phyloP scores from a whole-genome alignment of 257 asterid species.

The Craterostigma plantagineum region DNA sequence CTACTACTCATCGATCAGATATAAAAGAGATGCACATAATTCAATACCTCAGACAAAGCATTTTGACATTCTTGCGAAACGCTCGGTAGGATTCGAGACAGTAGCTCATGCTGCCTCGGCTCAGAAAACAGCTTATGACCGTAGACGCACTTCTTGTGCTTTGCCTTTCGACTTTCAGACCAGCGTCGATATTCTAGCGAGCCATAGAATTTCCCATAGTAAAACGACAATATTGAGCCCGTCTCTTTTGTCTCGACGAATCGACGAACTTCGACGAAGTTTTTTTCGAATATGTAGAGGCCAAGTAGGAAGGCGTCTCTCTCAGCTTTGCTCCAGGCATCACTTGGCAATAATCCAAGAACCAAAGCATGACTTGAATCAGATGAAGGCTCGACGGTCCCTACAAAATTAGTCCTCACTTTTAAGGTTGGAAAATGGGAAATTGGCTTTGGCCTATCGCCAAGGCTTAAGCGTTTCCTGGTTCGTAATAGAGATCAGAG shows the following conservation, averaged over 20 bases:
- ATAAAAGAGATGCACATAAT: conserved; percentile 1
- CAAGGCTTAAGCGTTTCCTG: too few relatives aligned
- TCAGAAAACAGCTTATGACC: conserved; percentile 58
- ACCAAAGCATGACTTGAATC: too few relatives aligned
- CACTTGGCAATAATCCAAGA: conserved; percentile 21
- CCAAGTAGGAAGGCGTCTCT: conserved; percentile 42
- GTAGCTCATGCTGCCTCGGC: conserved; percentile 49
- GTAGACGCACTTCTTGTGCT: conserved; percentile 22
- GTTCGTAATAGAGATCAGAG: too few relatives aligned
- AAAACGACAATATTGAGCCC: conserved; percentile 32
- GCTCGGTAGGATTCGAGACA: conserved; percentile 26
- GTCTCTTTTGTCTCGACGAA: conserved; percentile 35
- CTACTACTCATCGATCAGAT: too few relatives aligned
- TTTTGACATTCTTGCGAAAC: conserved; percentile 29
- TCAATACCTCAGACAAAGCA: conserved; percentile 35
- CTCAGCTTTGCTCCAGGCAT: conserved; percentile 31
- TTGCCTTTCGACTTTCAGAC: conserved; percentile 38
- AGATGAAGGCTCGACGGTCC: conserved; percentile 1
- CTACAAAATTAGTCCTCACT: too few relatives aligned
- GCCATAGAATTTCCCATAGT: conserved; percentile 44
- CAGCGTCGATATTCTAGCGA: conserved; percentile 43
- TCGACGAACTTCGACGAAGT: conserved; percentile 30
- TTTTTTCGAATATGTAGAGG: conserved; percentile 46
- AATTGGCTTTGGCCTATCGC: conserved; percentile 2
- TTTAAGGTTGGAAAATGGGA: neutral